Evolutionary conservation across 1,284 basidiomycete species (phyloP).

Genomic region (Papiliotrema flavescens): DNA sequence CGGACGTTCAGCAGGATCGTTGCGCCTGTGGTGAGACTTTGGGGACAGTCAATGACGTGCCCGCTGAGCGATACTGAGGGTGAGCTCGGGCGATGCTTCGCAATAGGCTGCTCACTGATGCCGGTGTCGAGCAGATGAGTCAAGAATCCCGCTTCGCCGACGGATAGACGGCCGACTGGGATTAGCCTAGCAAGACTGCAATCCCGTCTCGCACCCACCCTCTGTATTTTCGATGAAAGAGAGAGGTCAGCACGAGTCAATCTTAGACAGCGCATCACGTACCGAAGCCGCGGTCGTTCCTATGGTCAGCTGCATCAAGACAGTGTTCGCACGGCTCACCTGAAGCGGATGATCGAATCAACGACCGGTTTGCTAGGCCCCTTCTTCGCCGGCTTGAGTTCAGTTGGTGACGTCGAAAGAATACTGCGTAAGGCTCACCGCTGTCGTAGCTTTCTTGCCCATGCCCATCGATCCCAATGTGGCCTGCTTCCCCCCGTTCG

Average conservation of each 20-base stretch:
- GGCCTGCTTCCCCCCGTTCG: slow-evolving; percentile 33
- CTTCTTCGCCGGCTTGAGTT: slow-evolving; percentile 23
- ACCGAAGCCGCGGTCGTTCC: slow-evolving; percentile 46
- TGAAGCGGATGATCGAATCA: slow-evolving; percentile 46
- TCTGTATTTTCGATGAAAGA: slow-evolving; percentile 9
- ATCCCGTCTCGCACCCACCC: slow-evolving; percentile 7
- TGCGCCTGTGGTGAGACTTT: slow-evolving; percentile 35
- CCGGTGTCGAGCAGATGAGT: slow-evolving; percentile 45
- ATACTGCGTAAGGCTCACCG: slow-evolving; percentile 9
- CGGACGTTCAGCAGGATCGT: slow-evolving; percentile 47
- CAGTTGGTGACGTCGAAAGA: neutral
- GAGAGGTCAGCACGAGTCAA: neutral
- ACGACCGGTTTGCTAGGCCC: slow-evolving; percentile 33
- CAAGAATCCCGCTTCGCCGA: slow-evolving; percentile 42
- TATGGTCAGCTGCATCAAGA: slow-evolving; percentile 2
- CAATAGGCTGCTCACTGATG: slow-evolving; percentile 33
- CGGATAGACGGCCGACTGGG: slow-evolving; percentile 43
- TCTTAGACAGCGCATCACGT: slow-evolving; percentile 1
- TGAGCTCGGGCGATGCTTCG: neutral
- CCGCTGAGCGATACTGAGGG: slow-evolving; percentile 37
- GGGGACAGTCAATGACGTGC: slow-evolving; percentile 46
- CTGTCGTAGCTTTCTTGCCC: slow-evolving; percentile 30
- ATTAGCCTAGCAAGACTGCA: neutral
- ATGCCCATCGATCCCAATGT: slow-evolving; percentile 41
- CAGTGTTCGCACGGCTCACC: slow-evolving; percentile 1